Evolutionary conservation across 2,329 filamentous ascomycete species (phyloP), one percentile per base, ranked within the genome.

Genomic region (Dendryphion nanum): DNA sequence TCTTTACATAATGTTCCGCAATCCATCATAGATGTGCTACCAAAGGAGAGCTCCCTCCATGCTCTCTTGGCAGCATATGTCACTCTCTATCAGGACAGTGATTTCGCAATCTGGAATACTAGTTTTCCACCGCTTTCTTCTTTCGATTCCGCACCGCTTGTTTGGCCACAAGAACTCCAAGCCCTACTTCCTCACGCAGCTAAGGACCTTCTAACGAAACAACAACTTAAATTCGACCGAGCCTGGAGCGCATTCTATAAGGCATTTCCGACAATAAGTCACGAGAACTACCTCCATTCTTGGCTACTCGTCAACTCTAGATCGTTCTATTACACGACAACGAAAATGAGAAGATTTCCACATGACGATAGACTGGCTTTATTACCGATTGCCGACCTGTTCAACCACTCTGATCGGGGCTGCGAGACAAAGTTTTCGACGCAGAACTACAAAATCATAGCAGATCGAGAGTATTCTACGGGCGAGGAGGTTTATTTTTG

Each of bases 301-400:
- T 83, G 79, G 79, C 65, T 80, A 16, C 73, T 81, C 40, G 73
- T 81, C 13, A 80, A 81, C 48, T 81, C 77, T 1, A 67, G 79
- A 47, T 76, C 74, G 18, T 82, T 83, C 52, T 79, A 77, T 53
- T 81, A 60, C 57, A 48, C 72, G 2, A 63, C 63, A 24, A 76
- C 44, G 64, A 72, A 55, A 51, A 62, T 44, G 60, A 69, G 17
- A 8, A 57, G 53, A 48, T 64, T 50, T 54, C 65, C 52, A 61
- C 76, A 48, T 12, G 62, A 69, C 17, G 83, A 86, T 50, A 78
- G 78, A 53, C 79, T 87, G 71, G 79, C 79, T 7, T 74, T 88
- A 48, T 83, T 82, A 61, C 85, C 85, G 1, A 82, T 86, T 23
- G 80, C 83, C 1, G 85, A 89, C 59, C 78, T 86, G 38, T 83